These are phyloP conservation scores for Ogataea hybrid DNA, from an alignment of 1,139 yeast species.

Conservation along the genomic window DNA sequence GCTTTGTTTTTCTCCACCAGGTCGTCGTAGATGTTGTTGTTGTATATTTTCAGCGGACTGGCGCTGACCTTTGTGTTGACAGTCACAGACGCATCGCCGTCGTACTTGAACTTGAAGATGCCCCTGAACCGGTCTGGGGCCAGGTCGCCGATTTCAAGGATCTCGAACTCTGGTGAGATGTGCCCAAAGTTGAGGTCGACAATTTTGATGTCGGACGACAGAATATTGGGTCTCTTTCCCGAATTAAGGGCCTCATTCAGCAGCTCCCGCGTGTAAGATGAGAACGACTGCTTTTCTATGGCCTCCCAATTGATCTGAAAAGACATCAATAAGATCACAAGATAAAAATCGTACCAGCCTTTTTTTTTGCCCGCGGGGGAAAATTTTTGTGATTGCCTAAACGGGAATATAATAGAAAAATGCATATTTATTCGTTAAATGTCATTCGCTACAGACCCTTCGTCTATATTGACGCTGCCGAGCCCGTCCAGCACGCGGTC, in stretches of 20 bases:
- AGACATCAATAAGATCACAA: slow-evolving; percentile 48
- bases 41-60: slow-evolving; percentile 72
- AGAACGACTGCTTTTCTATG: slow-evolving; percentile 66
- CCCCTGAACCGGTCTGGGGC: slow-evolving; percentile 82
- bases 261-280: slow-evolving; percentile 64
- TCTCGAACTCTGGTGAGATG: slow-evolving; percentile 75
- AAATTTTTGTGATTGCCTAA: slow-evolving; percentile 3
- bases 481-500: slow-evolving; percentile 15
- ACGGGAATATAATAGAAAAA: not conserved
- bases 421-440: not conserved
- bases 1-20: slow-evolving; percentile 25
- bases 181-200: slow-evolving; percentile 77
- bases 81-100: slow-evolving; percentile 79
- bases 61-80: slow-evolving; percentile 84
- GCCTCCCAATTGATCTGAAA: slow-evolving; percentile 79
- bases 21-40: slow-evolving; percentile 45
- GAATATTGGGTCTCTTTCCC: slow-evolving; percentile 70
- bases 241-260: slow-evolving; percentile 74
- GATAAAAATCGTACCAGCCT: slow-evolving; percentile 3
- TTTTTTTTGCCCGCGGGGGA: slow-evolving; percentile 10
- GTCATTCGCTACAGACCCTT: not conserved
- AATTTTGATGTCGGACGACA: slow-evolving; percentile 72
- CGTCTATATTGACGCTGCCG: slow-evolving; percentile 8
- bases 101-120: slow-evolving; percentile 75
- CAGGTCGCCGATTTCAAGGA: slow-evolving; percentile 81